Conservation (phyloP, 2,329 filamentous ascomycete genomes). For the Cordyceps fumosorosea region DNA sequence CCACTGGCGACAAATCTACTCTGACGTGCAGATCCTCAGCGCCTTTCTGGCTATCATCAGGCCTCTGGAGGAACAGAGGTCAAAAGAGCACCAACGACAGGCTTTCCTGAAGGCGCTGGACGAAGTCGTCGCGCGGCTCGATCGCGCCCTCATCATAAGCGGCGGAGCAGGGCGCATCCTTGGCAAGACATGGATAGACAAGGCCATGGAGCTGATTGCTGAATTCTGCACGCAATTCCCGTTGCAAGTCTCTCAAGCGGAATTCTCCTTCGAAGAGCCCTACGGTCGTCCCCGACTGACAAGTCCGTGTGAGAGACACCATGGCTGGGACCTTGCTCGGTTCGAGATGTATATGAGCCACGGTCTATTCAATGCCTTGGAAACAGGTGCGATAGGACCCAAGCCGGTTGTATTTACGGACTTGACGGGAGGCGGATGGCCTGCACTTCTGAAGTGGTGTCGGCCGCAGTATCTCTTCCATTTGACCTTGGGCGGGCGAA, state of each 20-base stretch:
- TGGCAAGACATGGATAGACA: constrained; percentile 44
- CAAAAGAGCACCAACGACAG: constrained; percentile 13
- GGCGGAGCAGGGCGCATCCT: constrained; percentile 52
- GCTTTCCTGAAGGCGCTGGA: constrained; percentile 33
- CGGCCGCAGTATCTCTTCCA: constrained; percentile 67
- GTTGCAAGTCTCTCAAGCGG: neutral
- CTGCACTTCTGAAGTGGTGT: constrained; percentile 70
- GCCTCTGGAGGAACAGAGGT: neutral
- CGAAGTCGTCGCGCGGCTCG: constrained; percentile 58
- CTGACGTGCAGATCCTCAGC: constrained; percentile 61
- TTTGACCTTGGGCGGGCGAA: constrained; percentile 65
- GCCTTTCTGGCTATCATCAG: constrained; percentile 36
- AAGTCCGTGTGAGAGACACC: constrained; percentile 22
- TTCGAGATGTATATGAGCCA: constrained; percentile 58
- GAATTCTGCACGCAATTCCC: constrained; percentile 17
- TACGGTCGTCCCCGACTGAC: constrained; percentile 22
- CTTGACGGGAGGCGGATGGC: constrained; percentile 60
- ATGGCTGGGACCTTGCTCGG: constrained; percentile 44
- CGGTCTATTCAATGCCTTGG: constrained; percentile 15
- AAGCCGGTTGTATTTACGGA: constrained; percentile 64
- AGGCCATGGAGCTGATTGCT: constrained; percentile 39
- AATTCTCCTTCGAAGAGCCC: constrained; percentile 25
- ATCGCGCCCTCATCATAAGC: constrained; percentile 70
- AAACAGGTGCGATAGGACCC: constrained; percentile 26
- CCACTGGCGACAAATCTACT: constrained; percentile 66